A percentile compares a stretch with the other conserved stretches of the same genome.
Evolutionary conservation across 2,329 filamentous ascomycete genomes (phyloP).

Genomic region (Aspergillus sp.): DNA sequence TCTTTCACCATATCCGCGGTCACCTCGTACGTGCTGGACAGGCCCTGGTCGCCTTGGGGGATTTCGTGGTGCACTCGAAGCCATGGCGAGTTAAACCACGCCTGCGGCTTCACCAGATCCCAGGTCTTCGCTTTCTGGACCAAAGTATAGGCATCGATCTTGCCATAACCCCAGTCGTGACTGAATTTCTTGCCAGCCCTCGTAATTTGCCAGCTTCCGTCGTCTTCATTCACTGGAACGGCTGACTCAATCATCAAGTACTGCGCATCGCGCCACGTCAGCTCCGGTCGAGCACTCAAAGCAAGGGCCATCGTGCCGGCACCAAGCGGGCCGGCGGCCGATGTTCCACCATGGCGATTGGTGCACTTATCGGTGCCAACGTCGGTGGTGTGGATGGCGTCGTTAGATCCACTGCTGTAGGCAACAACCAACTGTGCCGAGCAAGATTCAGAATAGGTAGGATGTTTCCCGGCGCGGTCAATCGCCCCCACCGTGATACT

Average conservation of each 20-base stretch:
- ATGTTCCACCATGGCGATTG: constrained; percentile 81
- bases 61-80: constrained; percentile 78
- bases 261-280: constrained; percentile 91
- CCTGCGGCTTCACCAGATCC: constrained; percentile 85
- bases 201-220: constrained; percentile 73
- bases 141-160: constrained; percentile 78
- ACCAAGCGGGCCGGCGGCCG: constrained; percentile 84
- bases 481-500: constrained; percentile 94
- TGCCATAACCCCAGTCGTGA: constrained; percentile 92
- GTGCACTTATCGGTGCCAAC: constrained; percentile 77
- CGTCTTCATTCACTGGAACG: constrained; percentile 65
- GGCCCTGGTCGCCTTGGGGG: constrained; percentile 72
- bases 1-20: constrained; percentile 70
- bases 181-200: constrained; percentile 78
- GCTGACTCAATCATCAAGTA: constrained; percentile 82
- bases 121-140: constrained; percentile 81
- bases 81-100: constrained; percentile 92
- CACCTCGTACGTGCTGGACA: constrained; percentile 73
- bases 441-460: constrained; percentile 93
- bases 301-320: constrained; percentile 88
- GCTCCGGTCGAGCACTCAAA: constrained; percentile 72
- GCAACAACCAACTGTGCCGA: constrained; percentile 93
- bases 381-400: constrained; percentile 93
- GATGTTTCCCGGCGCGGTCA: constrained; percentile 76
- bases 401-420: constrained; percentile 82